Conservation (phyloP, 176 grass and related monocot genomes). For the Lolium perenne region DNA sequence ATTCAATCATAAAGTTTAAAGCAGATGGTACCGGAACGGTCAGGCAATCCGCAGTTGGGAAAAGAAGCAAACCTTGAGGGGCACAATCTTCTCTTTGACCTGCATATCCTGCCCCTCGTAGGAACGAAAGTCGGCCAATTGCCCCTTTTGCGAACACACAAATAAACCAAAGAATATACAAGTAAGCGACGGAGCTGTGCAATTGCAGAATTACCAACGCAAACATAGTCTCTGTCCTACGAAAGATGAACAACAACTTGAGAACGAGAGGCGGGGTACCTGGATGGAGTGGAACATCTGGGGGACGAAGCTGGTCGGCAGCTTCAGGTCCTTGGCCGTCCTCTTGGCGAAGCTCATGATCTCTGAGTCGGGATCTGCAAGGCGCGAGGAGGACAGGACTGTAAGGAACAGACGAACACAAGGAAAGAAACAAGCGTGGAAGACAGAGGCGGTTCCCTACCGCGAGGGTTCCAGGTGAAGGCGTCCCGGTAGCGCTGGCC, state of each 20-base stretch:
- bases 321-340: constrained; percentile 93
- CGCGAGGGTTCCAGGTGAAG: constrained; percentile 93
- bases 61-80: constrained; percentile 70
- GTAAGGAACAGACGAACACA: neutral
- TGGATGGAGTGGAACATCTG: constrained; percentile 96
- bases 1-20: constrained; percentile 18
- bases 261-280: constrained; percentile 27
- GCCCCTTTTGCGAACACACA: constrained; percentile 46
- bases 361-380: constrained; percentile 87
- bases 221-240: neutral
- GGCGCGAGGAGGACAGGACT: neutral
- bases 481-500: constrained; percentile 84
- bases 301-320: constrained; percentile 66
- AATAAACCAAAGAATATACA: neutral
- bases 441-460: constrained; percentile 34
- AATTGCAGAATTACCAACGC: neutral
- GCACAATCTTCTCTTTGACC: constrained; percentile 90
- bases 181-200: neutral
- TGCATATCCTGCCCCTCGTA: constrained; percentile 98
- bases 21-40: neutral
- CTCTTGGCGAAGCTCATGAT: constrained; percentile 80
- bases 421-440: neutral
- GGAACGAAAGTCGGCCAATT: constrained; percentile 88
- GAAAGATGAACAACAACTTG: neutral
- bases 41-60: neutral